phyloP scores from a whole-genome alignment of 192 early-diverging fungal species.

The Paraglomus brasilianum region DNA sequence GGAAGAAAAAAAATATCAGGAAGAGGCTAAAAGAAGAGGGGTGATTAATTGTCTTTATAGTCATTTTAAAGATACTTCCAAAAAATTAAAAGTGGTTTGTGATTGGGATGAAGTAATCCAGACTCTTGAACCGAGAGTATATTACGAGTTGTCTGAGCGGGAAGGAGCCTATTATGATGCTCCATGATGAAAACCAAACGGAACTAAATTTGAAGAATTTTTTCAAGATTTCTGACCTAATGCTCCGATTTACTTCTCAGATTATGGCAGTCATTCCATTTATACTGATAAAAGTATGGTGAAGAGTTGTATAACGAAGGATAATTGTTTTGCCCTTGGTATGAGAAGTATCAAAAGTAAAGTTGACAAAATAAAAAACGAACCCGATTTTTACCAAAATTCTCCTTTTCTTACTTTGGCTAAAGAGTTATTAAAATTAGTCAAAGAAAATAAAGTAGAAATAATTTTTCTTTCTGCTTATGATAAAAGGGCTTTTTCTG shows the following conservation, averaged over 20 bases:
- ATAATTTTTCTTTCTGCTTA: slow-evolving; percentile 8
- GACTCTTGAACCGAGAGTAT: slow-evolving; percentile 4
- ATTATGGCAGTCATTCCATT: slow-evolving; percentile 26
- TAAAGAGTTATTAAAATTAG: slow-evolving; percentile 13
- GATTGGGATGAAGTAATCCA: slow-evolving; percentile 16
- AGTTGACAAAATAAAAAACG: slow-evolving; percentile 19
- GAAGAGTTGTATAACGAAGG: background rate
- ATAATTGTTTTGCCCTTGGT: background rate
- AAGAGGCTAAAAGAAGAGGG: too few species aligned
- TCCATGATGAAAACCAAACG: slow-evolving; percentile 15
- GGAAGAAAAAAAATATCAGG: too few species aligned
- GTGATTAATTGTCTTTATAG: background rate
- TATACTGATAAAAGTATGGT: slow-evolving; percentile 14
- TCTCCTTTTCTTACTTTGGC: slow-evolving; percentile 18
- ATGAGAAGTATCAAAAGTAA: background rate
- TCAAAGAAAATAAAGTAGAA: slow-evolving; percentile 12
- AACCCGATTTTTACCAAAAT: background rate
- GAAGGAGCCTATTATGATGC: slow-evolving; percentile 18
- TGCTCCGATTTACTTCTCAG: slow-evolving; percentile 10
- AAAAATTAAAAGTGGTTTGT: slow-evolving; percentile 19
- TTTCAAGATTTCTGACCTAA: slow-evolving; percentile 17
- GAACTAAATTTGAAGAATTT: slow-evolving; percentile 21
- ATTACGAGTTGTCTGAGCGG: background rate
- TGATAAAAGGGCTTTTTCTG: background rate
- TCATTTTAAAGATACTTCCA: background rate